Evolutionary conservation across 1,284 basidiomycete species (phyloP), one percentile per base, ranked within the genome.

Genomic region (Pisolithus thermaeus): DNA sequence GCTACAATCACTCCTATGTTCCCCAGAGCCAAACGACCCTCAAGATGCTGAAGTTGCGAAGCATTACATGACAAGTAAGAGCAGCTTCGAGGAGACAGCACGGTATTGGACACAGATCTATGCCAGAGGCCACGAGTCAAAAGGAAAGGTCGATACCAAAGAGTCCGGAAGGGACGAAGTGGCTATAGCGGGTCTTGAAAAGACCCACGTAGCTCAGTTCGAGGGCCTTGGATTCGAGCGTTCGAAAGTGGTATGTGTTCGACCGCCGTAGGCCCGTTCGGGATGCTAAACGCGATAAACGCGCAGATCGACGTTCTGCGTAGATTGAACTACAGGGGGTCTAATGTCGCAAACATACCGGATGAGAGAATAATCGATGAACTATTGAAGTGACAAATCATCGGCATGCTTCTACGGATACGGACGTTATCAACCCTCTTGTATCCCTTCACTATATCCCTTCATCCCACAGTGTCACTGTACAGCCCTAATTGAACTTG

Each of bases 11-110:
- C 78, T 99, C 11, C 77, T 99, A n/a, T 97, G 94, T 72, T 91
- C 89, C 3, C 97, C 96, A 0, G 94, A 97, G 67, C 97, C 96
- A 12, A 90, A 89, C 59, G 97, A 99, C 66, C 97, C 96, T 0
- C 96, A 98, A 73, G 97, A 98, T 65, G 96, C 97, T 0, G 94
- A 98, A 72, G 92, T 97, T 7, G 97, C 96, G 14, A 97, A 97
- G 65, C 95, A 97, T 69, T 99, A 92, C 66, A 84, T 92, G 61
- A 90, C 92, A 3, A 92, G 91, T 68, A 87, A 86, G 62, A 72
- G 73, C 18, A 87, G 87, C 58, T 99, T 98, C 63, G 91, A 97
- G 53, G 86, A 89, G 37, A 99, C 96, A 0, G 96, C 97, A 23
- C 78, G 81, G 45, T 95, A 95, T 68, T 99, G 96, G 96, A 91